A percentile compares a stretch with the other conserved stretches of the same genome.
Conservation (phyloP, 768 basidiomycete genomes). For the Kwoniella pini region DNA sequence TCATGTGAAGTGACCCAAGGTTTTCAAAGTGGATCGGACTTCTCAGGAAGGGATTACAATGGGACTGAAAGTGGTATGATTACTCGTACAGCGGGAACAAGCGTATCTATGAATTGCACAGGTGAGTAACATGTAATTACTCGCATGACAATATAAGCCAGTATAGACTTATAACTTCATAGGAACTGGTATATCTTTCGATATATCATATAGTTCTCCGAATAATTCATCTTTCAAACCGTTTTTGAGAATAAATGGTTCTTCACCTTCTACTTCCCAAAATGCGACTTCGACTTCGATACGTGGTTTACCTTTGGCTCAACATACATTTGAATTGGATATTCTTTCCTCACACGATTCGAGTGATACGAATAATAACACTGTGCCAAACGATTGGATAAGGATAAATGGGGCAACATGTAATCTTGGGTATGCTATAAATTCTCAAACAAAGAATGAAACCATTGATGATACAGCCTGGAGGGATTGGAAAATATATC, state of each 20-base stretch:
- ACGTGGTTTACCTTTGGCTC: constrained; percentile 25
- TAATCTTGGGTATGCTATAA: constrained; percentile 17
- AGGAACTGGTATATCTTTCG: constrained; percentile 17
- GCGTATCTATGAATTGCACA: constrained; percentile 35
- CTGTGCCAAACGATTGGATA: constrained; percentile 12
- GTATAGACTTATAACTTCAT: too few species aligned
- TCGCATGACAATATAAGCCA: too few species aligned
- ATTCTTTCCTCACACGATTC: not conserved
- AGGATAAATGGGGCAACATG: constrained; percentile 26
- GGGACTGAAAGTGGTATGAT: constrained; percentile 24
- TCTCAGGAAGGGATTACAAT: not conserved
- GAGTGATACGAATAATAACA: not conserved
- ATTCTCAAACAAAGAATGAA: constrained; percentile 18
- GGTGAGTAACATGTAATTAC: too few species aligned
- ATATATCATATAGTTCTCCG: constrained; percentile 6
- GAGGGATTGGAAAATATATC: constrained; percentile 28
- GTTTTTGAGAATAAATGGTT: constrained; percentile 16
- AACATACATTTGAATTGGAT: constrained; percentile 20
- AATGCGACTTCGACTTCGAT: constrained; percentile 4
- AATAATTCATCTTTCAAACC: constrained; percentile 3
- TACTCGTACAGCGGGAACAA: constrained; percentile 5
- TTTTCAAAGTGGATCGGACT: not conserved
- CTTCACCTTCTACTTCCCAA: not conserved
- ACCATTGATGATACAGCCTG: constrained; percentile 48
- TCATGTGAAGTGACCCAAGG: constrained; percentile 18